Conservation (phyloP, 495 filamentous ascomycete species). For the Cercophora scortea region DNA sequence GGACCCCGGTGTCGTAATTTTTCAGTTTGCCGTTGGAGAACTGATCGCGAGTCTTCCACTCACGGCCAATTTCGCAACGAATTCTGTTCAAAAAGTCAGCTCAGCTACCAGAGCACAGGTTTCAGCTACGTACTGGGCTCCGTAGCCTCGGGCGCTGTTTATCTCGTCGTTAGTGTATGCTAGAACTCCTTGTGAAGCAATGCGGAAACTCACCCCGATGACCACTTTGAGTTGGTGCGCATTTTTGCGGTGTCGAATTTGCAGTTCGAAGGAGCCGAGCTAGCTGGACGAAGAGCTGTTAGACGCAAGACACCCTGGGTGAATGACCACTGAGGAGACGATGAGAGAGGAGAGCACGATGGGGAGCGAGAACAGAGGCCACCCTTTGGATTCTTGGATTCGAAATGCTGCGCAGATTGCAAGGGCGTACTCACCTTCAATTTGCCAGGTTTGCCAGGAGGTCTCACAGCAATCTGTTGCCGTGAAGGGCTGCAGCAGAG, state of each 20-base stretch:
- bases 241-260: not conserved
- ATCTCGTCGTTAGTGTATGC: not conserved
- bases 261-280: too few relatives aligned
- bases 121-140: not conserved
- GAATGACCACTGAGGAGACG: not conserved
- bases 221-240: not conserved
- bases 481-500: too few relatives aligned
- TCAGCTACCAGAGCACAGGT: not conserved
- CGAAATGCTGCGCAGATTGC: too few relatives aligned
- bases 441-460: too few relatives aligned
- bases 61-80: constrained; percentile 40
- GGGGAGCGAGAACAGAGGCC: too few relatives aligned
- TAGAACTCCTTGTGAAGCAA: not conserved
- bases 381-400: too few relatives aligned
- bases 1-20: constrained; percentile 18
- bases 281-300: too few relatives aligned
- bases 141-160: not conserved
- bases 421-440: too few relatives aligned
- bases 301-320: not conserved
- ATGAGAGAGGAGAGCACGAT: not conserved
- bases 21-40: constrained; percentile 43
- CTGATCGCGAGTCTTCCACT: constrained; percentile 24
- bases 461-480: too few relatives aligned
- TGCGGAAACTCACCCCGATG: not conserved
- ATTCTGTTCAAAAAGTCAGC: constrained; percentile 24